These are phyloP conservation scores for Epipyxis sp. DNA, from an alignment of 108 stramenopile genomes.

Conservation along the genomic window DNA sequence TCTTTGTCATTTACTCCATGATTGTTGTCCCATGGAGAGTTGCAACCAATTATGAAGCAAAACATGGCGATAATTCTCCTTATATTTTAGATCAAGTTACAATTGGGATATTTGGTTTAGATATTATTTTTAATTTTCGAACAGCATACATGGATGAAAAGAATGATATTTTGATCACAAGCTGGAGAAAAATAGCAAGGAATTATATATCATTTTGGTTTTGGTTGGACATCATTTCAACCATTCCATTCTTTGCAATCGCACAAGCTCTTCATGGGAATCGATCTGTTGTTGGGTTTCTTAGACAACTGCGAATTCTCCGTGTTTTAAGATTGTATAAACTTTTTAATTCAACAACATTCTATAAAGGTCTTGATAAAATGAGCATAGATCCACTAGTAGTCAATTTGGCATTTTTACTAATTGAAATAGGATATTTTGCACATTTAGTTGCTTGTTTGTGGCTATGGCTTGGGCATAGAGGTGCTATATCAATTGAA, in stretches of 20 bases:
- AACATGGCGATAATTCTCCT: constrained; percentile 10
- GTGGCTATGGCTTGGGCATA: too few species aligned
- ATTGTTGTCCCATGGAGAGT: constrained; percentile 7
- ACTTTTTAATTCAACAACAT: constrained; percentile 33
- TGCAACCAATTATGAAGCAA: neutral
- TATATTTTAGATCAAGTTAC: neutral
- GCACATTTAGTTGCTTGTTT: constrained; percentile 29
- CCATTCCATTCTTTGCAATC: constrained; percentile 10
- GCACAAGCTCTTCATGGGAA: neutral
- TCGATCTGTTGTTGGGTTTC: constrained; percentile 5
- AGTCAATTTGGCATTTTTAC: neutral
- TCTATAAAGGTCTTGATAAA: neutral
- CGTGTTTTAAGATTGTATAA: constrained; percentile 31
- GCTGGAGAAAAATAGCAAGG: neutral
- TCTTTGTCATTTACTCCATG: constrained; percentile 1
- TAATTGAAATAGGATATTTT: constrained; percentile 3
- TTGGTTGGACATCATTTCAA: constrained; percentile 19
- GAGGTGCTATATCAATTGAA: too few species aligned
- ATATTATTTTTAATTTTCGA: constrained; percentile 52
- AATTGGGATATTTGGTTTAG: constrained; percentile 48
- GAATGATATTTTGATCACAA: neutral
- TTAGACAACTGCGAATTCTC: constrained; percentile 27
- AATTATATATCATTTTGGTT: constrained; percentile 29
- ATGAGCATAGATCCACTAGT: neutral
- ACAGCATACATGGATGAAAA: constrained; percentile 45